Base-by-base conservation (phyloP, 192 early-diverging fungal species). In the Coemansia sp. region DNA sequence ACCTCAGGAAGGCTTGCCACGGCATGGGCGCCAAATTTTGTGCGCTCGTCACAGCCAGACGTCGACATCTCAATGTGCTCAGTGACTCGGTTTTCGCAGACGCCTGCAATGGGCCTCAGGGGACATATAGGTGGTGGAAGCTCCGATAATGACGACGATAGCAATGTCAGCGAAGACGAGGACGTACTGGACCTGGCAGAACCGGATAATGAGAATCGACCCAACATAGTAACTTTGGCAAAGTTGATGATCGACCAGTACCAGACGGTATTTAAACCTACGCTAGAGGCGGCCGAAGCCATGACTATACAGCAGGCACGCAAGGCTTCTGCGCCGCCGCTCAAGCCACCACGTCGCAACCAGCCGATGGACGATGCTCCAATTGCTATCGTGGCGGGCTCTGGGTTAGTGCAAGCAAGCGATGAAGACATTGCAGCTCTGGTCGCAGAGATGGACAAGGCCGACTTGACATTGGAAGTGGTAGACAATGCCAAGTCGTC, bases 11-110 rank as follows among this genome's bases (percentile, higher is more conserved):
- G 93, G 76, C 80, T 97, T 52, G 91, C 93, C 0, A 88, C 95
- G 13, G 92, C 96, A 2, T 93, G 94, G 88, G 86, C 93, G 6
- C 95, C 95, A 7, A 98, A 96, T 68, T 85, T 98, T 71, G 88
- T 96, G 42, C 85, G 67, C 41, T 85, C 81, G 9, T 80, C 76
- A 27, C 78, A 84, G 73, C 85, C 82, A 6, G 78, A 77, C 46
- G 65, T 84, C 16, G 85, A 84, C 63, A 78, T 86, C 20, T 66
- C 73, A 27, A 86, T 86, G 85, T 86, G 82, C 59, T 79, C 77
- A 2, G 77, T 79, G 34, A 77, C 82, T 12, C 74, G 82, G 24
- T 85, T 85, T n/a, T 40, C 72, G 12, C 67, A 73, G 24, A 24
- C 70, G 8, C 57, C 55, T 31, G 55, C 24, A 34, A 27, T 22